phyloP scores from a whole-genome alignment of 1,139 yeast genomes.

The Spathaspora sp. region DNA sequence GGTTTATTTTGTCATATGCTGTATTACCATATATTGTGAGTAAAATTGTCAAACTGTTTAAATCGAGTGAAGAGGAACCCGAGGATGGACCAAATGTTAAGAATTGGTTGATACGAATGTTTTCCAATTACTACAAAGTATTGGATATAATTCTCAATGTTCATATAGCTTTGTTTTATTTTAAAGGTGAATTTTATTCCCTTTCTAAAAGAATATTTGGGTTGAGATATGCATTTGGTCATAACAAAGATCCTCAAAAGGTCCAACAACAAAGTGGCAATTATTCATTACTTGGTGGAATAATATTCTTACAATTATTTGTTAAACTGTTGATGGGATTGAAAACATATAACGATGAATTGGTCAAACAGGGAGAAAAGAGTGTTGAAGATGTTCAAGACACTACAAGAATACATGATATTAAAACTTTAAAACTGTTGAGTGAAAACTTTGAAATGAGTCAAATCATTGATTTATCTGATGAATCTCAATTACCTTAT shows the following conservation, averaged over 20 bases:
- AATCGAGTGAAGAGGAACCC: conserved; percentile 20
- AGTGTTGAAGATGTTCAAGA: conserved; percentile 14
- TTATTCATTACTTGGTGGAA: conserved; percentile 74
- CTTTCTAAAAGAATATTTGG: conserved; percentile 77
- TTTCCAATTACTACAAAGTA: conserved; percentile 40
- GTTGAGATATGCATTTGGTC: conserved; percentile 73
- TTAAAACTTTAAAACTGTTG: conserved; percentile 21
- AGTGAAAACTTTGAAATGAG: conserved; percentile 15
- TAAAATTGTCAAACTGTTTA: conserved; percentile 27
- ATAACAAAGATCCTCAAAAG: conserved; percentile 49
- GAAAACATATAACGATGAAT: conserved; percentile 27
- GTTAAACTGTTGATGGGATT: conserved; percentile 43
- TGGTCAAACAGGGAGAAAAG: conserved; percentile 11
- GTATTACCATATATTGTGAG: conserved; percentile 54
- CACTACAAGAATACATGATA: conserved; percentile 13
- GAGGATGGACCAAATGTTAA: conserved; percentile 8
- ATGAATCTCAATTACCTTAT: conserved; percentile 59
- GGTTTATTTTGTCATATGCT: conserved; percentile 56
- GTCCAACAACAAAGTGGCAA: conserved; percentile 47
- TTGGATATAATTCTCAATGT: conserved; percentile 57
- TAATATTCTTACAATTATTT: conserved; percentile 61
- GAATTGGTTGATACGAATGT: conserved; percentile 2
- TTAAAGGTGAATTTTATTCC: conserved; percentile 78
- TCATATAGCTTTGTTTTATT: conserved; percentile 80
- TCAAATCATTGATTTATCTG: conserved; percentile 50